Percentiles rank a stretch among this genome's conserved stretches.
phyloP scores from a whole-genome alignment of 148 eudicot genomes.

The Silene uniflora region DNA sequence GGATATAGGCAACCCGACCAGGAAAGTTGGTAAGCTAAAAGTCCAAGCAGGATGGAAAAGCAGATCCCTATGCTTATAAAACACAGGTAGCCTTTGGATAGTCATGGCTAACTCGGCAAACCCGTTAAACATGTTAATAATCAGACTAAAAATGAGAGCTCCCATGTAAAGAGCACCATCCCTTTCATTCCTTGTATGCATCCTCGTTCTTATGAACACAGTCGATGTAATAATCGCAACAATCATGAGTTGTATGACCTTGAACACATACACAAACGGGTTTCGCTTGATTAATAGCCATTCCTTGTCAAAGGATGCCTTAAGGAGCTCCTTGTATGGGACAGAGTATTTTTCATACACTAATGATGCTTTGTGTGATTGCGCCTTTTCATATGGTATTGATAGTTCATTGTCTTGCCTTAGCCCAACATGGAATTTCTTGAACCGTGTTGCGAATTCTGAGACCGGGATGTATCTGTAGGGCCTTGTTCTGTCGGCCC shows the following conservation, averaged over 20 bases:
- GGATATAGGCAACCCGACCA: too few species aligned
- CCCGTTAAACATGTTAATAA: slow-evolving; percentile 74
- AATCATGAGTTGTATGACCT: slow-evolving; percentile 57
- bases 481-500: slow-evolving; percentile 49
- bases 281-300: slow-evolving; percentile 68
- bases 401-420: slow-evolving; percentile 66
- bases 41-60: slow-evolving; percentile 85
- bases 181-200: slow-evolving; percentile 48
- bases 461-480: slow-evolving; percentile 53
- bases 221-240: slow-evolving; percentile 56
- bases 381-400: slow-evolving; percentile 50
- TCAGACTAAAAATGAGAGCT: slow-evolving; percentile 54
- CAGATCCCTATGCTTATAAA: slow-evolving; percentile 72
- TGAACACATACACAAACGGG: slow-evolving; percentile 66
- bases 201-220: slow-evolving; percentile 47
- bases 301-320: slow-evolving; percentile 70
- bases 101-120: slow-evolving; percentile 62
- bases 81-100: slow-evolving; percentile 64
- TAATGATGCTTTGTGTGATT: slow-evolving; percentile 58
- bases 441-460: slow-evolving; percentile 53
- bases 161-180: slow-evolving; percentile 69
- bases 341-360: slow-evolving; percentile 48
- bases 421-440: slow-evolving; percentile 66
- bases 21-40: too few species aligned
- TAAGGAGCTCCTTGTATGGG: slow-evolving; percentile 51